Conservation (phyloP, 176 grass and related monocot genomes). For the Tillandsia leiboldiana region DNA sequence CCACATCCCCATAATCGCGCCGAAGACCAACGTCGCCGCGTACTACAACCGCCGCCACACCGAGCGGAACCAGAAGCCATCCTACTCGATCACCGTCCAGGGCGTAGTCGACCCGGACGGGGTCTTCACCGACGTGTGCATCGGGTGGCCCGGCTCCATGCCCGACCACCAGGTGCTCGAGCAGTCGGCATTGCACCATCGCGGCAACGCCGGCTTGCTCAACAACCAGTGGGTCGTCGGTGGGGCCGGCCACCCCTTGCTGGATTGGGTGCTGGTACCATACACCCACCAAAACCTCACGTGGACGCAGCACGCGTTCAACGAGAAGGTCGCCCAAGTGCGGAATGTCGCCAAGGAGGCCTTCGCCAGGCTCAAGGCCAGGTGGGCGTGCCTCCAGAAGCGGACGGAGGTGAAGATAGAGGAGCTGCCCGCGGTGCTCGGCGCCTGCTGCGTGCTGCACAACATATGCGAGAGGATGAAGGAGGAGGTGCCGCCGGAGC, state of each 20-base stretch:
- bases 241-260: slow-evolving; percentile 47
- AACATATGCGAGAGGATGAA: slow-evolving; percentile 77
- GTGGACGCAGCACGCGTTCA: slow-evolving; percentile 77
- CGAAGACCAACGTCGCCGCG: slow-evolving; percentile 48
- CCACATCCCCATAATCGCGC: slow-evolving; percentile 82
- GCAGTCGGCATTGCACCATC: slow-evolving; percentile 46
- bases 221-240: slow-evolving; percentile 48
- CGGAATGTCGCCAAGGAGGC: slow-evolving; percentile 36
- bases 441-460: slow-evolving; percentile 76
- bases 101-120: slow-evolving; percentile 59
- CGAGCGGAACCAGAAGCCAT: slow-evolving; percentile 66
- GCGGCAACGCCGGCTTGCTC: slow-evolving; percentile 32
- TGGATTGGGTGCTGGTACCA: slow-evolving; percentile 70
- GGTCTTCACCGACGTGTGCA: slow-evolving; percentile 76
- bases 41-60: slow-evolving; percentile 89
- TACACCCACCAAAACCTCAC: slow-evolving; percentile 74
- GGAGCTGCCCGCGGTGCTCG: slow-evolving; percentile 59
- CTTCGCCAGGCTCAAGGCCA: slow-evolving; percentile 48
- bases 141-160: slow-evolving; percentile 54
- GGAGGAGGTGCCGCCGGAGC: slow-evolving; percentile 36
- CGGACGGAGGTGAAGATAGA: slow-evolving; percentile 69
- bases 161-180: slow-evolving; percentile 50
- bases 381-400: slow-evolving; percentile 74
- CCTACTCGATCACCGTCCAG: slow-evolving; percentile 71
- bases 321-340: slow-evolving; percentile 42